phyloP scores from a whole-genome alignment of 345 rosid genomes.

The Rhodomyrtus tomentosa region DNA sequence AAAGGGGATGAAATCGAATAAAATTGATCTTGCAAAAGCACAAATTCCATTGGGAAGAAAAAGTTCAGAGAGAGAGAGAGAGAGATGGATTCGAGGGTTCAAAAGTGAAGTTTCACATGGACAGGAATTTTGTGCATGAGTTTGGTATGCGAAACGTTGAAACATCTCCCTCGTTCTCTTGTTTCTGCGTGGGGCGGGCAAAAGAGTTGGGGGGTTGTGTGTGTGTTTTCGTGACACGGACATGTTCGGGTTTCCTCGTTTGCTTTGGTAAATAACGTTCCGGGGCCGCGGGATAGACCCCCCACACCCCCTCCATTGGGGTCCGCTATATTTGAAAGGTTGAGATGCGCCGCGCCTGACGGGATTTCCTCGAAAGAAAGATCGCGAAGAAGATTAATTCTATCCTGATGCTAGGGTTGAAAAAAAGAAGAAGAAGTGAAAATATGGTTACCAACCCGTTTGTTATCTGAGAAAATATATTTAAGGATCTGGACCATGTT shows the following conservation, averaged over 20 bases:
- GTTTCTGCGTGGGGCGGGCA: not conserved
- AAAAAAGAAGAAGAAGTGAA: accelerated
- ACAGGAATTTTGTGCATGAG: not conserved
- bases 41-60: not conserved
- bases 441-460: not conserved
- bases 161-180: not conserved
- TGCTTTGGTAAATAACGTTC: not conserved
- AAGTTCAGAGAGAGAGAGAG: not conserved
- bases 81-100: not conserved
- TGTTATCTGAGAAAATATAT: not conserved
- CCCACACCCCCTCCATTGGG: not conserved
- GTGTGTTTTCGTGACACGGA: not conserved
- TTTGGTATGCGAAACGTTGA: not conserved
- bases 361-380: not conserved
- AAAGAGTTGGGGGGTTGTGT: not conserved
- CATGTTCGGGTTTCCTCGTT: not conserved
- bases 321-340: not conserved
- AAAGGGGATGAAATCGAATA: not conserved
- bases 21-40: not conserved
- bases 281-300: not conserved
- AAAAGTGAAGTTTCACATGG: not conserved
- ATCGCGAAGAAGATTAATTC: not conserved
- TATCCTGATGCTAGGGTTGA: not conserved
- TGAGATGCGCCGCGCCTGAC: not conserved
- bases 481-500: not conserved